Conservation (phyloP, 305 asterid genomes). For the Fraxinus platypoda region DNA sequence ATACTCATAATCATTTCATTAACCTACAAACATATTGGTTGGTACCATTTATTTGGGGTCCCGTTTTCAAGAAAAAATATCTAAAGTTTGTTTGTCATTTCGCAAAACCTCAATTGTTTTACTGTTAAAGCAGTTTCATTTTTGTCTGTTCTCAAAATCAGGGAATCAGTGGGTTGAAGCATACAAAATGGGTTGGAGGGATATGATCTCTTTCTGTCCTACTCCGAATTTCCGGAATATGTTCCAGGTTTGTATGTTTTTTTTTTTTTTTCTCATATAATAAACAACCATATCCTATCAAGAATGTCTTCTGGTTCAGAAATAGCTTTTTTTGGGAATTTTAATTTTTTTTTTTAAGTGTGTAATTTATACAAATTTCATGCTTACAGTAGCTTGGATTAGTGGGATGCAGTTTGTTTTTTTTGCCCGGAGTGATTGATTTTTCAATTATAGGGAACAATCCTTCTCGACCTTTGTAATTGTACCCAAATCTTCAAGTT, state of each 20-base stretch:
- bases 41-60: no score
- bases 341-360: conserved; percentile 1
- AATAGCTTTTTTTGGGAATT: not conserved
- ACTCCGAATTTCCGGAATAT: conserved; percentile 45
- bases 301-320: not conserved
- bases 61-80: no score
- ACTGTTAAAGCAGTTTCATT: not conserved
- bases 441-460: not conserved
- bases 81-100: not conserved
- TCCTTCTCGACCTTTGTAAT: not conserved
- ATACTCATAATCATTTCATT: no score
- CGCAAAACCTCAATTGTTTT: conserved; percentile 20
- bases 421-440: not conserved
- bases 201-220: conserved; percentile 38
- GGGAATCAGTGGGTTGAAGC: conserved; percentile 14
- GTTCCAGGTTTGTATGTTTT: conserved; percentile 55
- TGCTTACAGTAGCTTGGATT: conserved; percentile 16
- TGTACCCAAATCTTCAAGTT: not conserved
- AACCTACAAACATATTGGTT: no score
- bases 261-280: not conserved
- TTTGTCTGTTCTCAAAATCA: conserved; percentile 15
- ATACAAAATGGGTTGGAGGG: conserved; percentile 50
- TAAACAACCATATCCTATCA: not conserved
- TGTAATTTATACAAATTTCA: not conserved
- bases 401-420: not conserved